phyloP scores from a whole-genome alignment of 108 stramenopile genomes.

The Fragilariopsis cylindrus region DNA sequence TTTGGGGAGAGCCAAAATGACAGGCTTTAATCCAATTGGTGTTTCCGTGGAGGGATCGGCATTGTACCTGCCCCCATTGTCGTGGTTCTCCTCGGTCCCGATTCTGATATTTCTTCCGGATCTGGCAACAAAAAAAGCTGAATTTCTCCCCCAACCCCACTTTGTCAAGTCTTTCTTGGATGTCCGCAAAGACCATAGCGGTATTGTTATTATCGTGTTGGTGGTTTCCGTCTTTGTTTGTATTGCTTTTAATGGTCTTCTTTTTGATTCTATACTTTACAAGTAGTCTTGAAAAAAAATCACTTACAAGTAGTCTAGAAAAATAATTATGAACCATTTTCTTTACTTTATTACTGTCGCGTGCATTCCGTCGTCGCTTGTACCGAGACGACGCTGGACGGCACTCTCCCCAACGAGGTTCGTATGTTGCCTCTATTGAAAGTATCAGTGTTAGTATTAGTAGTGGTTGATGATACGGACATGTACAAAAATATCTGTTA shows the following conservation, averaged over 20 bases:
- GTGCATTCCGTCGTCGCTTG: not conserved
- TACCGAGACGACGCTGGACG: not conserved
- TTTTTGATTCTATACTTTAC: not conserved
- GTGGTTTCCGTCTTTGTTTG: not conserved
- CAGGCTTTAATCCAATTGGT: constrained; percentile 46
- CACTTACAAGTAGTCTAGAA: not conserved
- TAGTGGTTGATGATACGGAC: no score
- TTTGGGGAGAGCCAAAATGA: constrained; percentile 61
- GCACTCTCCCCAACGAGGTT: not conserved
- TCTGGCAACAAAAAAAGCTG: constrained; percentile 72
- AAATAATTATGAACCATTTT: not conserved
- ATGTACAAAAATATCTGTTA: no score
- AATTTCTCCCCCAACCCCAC: constrained; percentile 42
- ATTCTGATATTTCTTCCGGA: constrained; percentile 45
- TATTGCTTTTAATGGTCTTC: not conserved
- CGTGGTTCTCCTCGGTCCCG: not conserved
- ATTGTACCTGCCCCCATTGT: not conserved
- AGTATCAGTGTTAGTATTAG: no score
- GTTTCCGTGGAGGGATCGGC: not conserved
- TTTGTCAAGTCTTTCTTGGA: constrained; percentile 43
- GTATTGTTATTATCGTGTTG: constrained; percentile 9
- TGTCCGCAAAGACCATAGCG: constrained; percentile 42
- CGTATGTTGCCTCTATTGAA: constrained; percentile 40
- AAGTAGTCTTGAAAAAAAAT: not conserved
- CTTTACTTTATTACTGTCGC: not conserved